Base-by-base conservation (phyloP, 2,329 filamentous ascomycete genomes). In the Verticillium albo-atrum region DNA sequence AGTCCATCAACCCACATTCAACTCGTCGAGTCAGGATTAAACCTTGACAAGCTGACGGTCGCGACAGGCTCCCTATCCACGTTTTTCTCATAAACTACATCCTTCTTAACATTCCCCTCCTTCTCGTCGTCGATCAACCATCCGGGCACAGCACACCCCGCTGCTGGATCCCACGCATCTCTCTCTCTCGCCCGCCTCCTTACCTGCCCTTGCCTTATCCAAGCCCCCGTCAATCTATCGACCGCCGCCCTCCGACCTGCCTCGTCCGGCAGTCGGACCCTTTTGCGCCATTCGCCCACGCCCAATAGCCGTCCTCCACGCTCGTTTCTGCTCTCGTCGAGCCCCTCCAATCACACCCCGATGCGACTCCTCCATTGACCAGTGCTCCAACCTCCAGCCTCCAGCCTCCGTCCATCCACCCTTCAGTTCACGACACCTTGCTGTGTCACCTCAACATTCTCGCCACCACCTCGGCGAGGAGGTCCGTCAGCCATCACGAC, bases 231-330 rank as follows among this genome's bases (percentile, higher is more conserved):
- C 42, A 20, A 15, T 23, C 20, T 23, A 50, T 50, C n/a, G n/a
- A 50, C 37, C 58, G 56, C 50, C 56, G 61, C 57, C 56, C 59
- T 59, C 59, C 61, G 54, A 57, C 59, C 57, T 56, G 55, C 58
- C 52, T 60, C 50, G 17, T 50, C 42, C 20, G 42, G 20, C 42
- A 23, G 20, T 10, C 42, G 20, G 42, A 20, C 20, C 20, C n/a
- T 50, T 50, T 50, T 50, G 42, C 42, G 42, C 42, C 20, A 50
- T 37, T 26, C 57, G 59, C 65, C 52, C 55, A 62, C 61, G 62
- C 65, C 71, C 71, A 73, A 73, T 72, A 67, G 65, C 58, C 60
- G 62, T 51, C 64, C 58, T 68, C 69, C 71, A 72, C 71, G 70
- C 71, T 50, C 42, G 42, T 50, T 50, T 23, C 42, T 50, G 42